phyloP scores from a whole-genome alignment of 495 filamentous ascomycete genomes.

The Xanthoparmelia taractica region DNA sequence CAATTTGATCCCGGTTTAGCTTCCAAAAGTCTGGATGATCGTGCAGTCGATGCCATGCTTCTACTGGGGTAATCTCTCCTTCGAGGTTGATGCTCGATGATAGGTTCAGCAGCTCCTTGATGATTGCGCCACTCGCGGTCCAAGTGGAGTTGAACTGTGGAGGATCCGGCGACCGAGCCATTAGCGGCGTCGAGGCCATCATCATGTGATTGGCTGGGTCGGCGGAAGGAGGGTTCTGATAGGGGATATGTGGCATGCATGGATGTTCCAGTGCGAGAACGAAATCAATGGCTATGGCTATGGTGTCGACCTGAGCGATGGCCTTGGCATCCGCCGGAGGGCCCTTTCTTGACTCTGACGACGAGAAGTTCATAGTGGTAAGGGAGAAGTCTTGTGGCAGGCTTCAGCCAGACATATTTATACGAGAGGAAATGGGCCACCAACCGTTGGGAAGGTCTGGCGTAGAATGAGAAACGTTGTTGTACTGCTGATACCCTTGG shows the following conservation, averaged over 20 bases:
- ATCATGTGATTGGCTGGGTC: slow-evolving; percentile 25
- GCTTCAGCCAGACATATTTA: slow-evolving; percentile 18
- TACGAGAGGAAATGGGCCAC: slow-evolving; percentile 17
- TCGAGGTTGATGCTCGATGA: slow-evolving; percentile 52
- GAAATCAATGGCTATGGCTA: slow-evolving; percentile 26
- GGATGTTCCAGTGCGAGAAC: slow-evolving; percentile 28
- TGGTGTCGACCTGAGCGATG: slow-evolving; percentile 15
- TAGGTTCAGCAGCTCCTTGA: slow-evolving; percentile 26
- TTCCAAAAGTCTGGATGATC: slow-evolving; percentile 24
- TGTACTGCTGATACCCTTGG: slow-evolving; percentile 14
- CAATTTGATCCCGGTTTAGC: slow-evolving; percentile 17
- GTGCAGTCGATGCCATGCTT: slow-evolving; percentile 27
- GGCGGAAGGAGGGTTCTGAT: slow-evolving; percentile 16
- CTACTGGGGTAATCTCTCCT: slow-evolving; percentile 53
- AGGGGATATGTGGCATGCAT: slow-evolving; percentile 27
- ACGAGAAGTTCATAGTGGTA: slow-evolving; percentile 14
- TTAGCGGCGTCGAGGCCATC: slow-evolving; percentile 24
- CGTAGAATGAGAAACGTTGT: slow-evolving; percentile 10
- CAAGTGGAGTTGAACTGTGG: slow-evolving; percentile 22
- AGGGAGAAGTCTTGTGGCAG: slow-evolving; percentile 20
- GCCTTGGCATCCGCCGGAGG: not conserved
- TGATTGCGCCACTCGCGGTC: slow-evolving; percentile 21
- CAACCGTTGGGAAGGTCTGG: slow-evolving; percentile 24
- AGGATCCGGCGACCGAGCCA: slow-evolving; percentile 19
- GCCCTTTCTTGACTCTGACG: slow-evolving; percentile 1